Evolutionary conservation across 176 grass and related monocot genomes (phyloP), one percentile per base, ranked within the genome.

Genomic region (Ananas comosus): DNA sequence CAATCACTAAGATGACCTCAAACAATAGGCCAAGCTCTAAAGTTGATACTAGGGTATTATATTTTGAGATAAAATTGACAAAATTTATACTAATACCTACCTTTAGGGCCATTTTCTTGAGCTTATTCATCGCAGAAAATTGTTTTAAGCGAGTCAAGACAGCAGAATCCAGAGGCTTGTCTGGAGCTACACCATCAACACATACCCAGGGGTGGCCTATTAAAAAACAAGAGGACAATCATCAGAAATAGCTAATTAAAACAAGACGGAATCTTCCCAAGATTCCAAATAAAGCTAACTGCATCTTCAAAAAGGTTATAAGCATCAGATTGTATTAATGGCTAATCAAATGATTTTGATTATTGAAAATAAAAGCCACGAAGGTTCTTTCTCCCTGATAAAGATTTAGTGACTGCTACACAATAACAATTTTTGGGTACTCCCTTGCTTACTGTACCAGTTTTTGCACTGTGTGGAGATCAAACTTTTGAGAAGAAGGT

Each of bases 121-220:
- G 81, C 67, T 87, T 91, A 67, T 91, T 91, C 88, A 91, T 91
- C 63, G 88, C 88, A 70, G 84, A 86, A 73, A 91, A 91, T 53
- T 91, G 88, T 79, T 91, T 91, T 19, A 91, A 81, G 70, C 88
- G 82, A 75, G 71, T 81, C 73, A 91, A 65, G 27, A 91, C 84
- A 87, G 88, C 83, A 81, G 78, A 87, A 81, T 91, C 88, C 68
- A 91, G 81, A 76, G 88, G 88, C 76, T 91, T 91, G 71, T 86
- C 84, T 64, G 84, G 80, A 76, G 88, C 83, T 69, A 81, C 71
- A 76, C 88, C 88, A 79, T 86, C 84, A 56, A 83, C 71, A 86
- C 81, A 69, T 75, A 86, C 83, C 88, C 88, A 91, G 64, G 88
- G 88, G 79, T 91, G 83, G 64, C 88, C 88, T 91, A 72, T 63